phyloP scores from a whole-genome alignment of 148 eudicot species.

The Fagopyrum tataricum region DNA sequence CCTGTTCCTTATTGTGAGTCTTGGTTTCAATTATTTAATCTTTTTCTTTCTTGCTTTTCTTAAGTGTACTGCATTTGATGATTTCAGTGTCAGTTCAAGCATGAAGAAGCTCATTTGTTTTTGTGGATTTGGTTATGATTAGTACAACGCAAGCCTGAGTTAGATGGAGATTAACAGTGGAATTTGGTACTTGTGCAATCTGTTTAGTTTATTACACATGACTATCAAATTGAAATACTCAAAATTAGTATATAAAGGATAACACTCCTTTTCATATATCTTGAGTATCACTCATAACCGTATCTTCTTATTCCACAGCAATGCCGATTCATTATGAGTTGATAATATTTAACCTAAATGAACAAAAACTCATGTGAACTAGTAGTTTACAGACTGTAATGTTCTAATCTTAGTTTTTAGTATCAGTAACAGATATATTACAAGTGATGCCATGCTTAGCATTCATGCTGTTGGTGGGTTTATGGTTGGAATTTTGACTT shows the following conservation, averaged over 20 bases:
- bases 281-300: no score
- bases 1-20: constrained; percentile 39
- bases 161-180: neutral
- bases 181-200: neutral
- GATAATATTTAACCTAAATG: neutral
- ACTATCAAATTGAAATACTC: no score
- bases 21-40: neutral
- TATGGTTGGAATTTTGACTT: neutral
- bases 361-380: neutral
- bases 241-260: no score
- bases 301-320: no score
- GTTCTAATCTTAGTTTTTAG: neutral
- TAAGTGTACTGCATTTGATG: neutral
- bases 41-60: neutral
- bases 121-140: neutral
- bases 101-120: neutral
- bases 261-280: no score
- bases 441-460: neutral
- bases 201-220: no score
- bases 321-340: neutral
- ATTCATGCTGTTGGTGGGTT: neutral
- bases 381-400: neutral
- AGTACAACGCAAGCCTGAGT: neutral
- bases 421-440: neutral
- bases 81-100: neutral